A percentile compares a stretch with the other conserved stretches of the same genome.
phyloP scores from a whole-genome alignment of 306 rosid species.

The Cucumis sativus region DNA sequence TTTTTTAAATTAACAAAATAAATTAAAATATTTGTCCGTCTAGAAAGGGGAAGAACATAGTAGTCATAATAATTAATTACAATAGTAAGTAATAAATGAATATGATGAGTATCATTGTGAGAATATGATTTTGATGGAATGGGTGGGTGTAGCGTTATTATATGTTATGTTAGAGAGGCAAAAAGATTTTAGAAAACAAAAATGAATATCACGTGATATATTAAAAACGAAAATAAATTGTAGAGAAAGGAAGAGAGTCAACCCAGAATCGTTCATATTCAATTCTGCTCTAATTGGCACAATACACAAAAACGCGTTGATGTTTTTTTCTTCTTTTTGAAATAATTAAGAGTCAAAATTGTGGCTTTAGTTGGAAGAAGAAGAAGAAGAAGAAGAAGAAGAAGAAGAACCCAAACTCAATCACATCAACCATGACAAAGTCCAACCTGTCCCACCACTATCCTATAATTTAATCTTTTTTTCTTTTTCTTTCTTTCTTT shows the following conservation, averaged over 20 bases:
- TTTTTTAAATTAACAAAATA: too few relatives aligned
- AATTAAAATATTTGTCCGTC: too few relatives aligned
- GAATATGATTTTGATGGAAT: neutral
- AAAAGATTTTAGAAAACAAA: neutral
- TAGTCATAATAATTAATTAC: too few relatives aligned
- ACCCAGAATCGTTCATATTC: neutral
- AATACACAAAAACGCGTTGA: slow-evolving; percentile 5
- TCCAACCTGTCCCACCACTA: slow-evolving; percentile 11
- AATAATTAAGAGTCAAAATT: neutral
- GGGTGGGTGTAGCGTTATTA: neutral
- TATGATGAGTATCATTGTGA: neutral
- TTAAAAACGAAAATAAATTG: neutral
- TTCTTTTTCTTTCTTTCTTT: too few relatives aligned
- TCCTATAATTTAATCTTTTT: neutral
- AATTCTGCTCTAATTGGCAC: neutral
- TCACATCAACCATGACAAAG: slow-evolving; percentile 8
- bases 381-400: neutral
- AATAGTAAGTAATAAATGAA: neutral
- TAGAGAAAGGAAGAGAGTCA: neutral
- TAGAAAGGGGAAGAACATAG: too few relatives aligned
- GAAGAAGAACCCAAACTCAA: neutral
- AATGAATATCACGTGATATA: neutral
- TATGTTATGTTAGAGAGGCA: neutral
- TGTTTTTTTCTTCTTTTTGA: neutral
- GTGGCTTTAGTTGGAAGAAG: neutral